These are phyloP conservation scores for Larix kaempferi DNA, from an alignment of 75 land plant species.

Conservation along the genomic window DNA sequence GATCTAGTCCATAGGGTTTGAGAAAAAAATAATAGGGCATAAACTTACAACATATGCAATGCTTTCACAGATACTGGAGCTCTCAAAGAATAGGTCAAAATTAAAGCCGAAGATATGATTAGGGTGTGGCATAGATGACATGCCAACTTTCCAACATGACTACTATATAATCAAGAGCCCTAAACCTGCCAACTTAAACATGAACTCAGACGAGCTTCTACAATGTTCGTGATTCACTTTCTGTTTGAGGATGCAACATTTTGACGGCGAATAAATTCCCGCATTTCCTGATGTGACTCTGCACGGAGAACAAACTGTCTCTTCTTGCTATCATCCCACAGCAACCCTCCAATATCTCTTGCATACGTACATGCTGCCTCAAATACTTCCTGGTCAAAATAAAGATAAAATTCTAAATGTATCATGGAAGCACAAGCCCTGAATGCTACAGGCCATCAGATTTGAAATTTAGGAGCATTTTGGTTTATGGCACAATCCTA, in stretches of 20 bases:
- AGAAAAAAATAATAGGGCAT: background rate
- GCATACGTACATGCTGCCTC: conserved; percentile 78
- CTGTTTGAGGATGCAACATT: conserved; percentile 18
- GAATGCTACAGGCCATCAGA: background rate
- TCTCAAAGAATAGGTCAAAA: background rate
- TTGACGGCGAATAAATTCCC: conserved; percentile 59
- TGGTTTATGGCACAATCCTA: background rate
- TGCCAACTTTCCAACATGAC: background rate
- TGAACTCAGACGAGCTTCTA: background rate
- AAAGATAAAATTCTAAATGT: background rate
- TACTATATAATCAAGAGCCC: background rate
- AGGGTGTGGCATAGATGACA: too few species aligned
- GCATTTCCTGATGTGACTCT: conserved; percentile 75
- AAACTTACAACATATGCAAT: background rate
- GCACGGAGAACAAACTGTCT: conserved; percentile 71
- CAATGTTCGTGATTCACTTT: conserved; percentile 12
- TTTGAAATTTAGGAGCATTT: background rate
- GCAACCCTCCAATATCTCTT: conserved; percentile 64
- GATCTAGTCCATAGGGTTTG: background rate
- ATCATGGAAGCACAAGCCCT: conserved; percentile 5
- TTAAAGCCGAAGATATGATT: background rate
- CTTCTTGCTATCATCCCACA: conserved; percentile 72
- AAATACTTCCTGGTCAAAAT: conserved; percentile 59
- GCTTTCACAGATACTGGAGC: background rate
- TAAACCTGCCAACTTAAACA: conserved; percentile 1